A percentile compares a stretch with the other conserved stretches of the same genome.
Conservation (phyloP, 371 early-diverging fungal genomes). For the Phascolomyces articulosus region DNA sequence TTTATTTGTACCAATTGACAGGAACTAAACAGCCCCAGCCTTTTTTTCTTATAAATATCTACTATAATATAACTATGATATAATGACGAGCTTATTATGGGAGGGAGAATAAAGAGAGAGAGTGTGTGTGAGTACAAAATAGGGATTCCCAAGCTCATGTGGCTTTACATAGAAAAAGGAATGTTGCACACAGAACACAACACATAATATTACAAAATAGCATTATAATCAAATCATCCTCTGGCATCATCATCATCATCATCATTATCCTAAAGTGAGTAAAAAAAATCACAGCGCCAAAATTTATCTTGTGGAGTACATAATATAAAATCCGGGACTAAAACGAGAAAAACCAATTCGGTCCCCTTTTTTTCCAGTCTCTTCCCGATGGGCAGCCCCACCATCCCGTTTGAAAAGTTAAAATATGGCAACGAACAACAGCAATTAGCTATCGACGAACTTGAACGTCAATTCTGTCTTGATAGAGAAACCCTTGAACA, state of each 20-base stretch:
- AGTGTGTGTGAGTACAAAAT: too few species aligned
- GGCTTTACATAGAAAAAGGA: background rate
- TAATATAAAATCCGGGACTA: background rate
- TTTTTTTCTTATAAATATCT: too few species aligned
- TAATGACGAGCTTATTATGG: too few species aligned
- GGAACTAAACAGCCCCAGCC: too few species aligned
- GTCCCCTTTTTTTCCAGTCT: background rate
- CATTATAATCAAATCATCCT: too few species aligned
- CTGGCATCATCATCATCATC: too few species aligned
- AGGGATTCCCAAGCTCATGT: slow-evolving; percentile 5
- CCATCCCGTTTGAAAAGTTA: slow-evolving; percentile 2
- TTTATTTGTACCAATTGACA: too few species aligned
- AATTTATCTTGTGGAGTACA: background rate
- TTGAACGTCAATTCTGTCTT: slow-evolving; percentile 33
- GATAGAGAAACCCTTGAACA: slow-evolving; percentile 22
- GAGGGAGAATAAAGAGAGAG: too few species aligned
- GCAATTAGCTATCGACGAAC: slow-evolving; percentile 28
- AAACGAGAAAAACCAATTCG: background rate
- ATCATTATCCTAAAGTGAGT: too few species aligned
- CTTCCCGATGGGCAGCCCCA: slow-evolving; percentile 5
- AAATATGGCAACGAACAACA: slow-evolving; percentile 12
- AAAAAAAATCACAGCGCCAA: background rate
- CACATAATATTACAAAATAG: background rate
- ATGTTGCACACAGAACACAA: background rate
- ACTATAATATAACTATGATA: too few species aligned